Evolutionary conservation across 805 yeast species (phyloP), one percentile per base, ranked within the genome.

Genomic region (Wickerhamomyces mucosus): DNA sequence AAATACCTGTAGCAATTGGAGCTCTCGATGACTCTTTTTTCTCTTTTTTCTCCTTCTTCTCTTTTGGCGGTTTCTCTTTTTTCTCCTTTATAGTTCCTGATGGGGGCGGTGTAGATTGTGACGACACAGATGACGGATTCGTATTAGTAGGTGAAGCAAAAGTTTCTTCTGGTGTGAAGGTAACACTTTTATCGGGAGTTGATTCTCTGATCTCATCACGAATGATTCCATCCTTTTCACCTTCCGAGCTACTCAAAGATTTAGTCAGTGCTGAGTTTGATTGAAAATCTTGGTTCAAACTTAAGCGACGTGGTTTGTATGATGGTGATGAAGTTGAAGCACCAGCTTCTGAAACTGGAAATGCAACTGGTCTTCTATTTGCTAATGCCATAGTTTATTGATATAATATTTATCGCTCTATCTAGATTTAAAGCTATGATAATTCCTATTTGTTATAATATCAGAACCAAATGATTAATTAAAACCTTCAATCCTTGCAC

Each of bases 321-420:
- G 50, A 41, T 12, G 53, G 55, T 8, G 56, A 48, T 3, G 50
- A 30, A 4, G 44, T 27, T 10, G 48, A 31, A 28, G 16, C 7
- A 13, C 10, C 26, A 5, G 8, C 26, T 11, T 61, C 65, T 35
- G 41, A 31, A 22, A 57, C 51, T 18, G 76, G 70, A 43, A 72
- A 59, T 21, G 66, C 70, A 32, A 72, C 63, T 18, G 79, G 79
- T 64, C 78, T 71, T 61, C 77, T 68, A 50, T 74, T 76, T 39
- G 81, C 74, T 58, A 74, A 63, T 35, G 81, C 81, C 81, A 74
- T 74, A 28, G 10, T 17, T 7, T 15, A 7, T 25, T 25, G 24
- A 15, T 26, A 26, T 6, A 26, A 18, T n/a, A n/a, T n/a, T n/a
- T n/a, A n/a, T n/a, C n/a, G n/a, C n/a, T n/a, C n/a, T n/a, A n/a